Evolutionary conservation across 1,284 basidiomycete genomes (phyloP).

Genomic region (Trichosporon asahii): DNA sequence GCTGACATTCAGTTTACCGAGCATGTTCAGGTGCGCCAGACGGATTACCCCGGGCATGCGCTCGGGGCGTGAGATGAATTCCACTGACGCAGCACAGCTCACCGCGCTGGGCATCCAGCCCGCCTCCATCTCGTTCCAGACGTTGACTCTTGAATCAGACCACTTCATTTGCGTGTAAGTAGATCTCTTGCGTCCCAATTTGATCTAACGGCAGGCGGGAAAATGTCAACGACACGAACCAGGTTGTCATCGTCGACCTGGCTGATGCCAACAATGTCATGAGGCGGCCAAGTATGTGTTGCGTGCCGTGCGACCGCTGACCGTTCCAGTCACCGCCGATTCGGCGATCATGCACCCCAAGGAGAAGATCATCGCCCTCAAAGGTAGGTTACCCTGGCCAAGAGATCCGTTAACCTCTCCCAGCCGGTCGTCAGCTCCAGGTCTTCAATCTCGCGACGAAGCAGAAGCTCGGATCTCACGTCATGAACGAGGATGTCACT

Average conservation of each 20-base stretch:
- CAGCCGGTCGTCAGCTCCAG: conserved; percentile 90
- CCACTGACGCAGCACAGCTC: conserved; percentile 60
- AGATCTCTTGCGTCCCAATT: not conserved
- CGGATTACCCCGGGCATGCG: not conserved
- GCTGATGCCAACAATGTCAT: conserved; percentile 93
- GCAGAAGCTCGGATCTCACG: conserved; percentile 94
- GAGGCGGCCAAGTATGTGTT: conserved; percentile 69
- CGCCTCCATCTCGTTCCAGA: conserved; percentile 95
- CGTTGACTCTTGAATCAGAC: conserved; percentile 92
- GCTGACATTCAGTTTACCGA: conserved; percentile 50
- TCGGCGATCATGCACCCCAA: conserved; percentile 98
- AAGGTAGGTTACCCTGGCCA: conserved; percentile 61
- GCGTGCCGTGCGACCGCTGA: not conserved
- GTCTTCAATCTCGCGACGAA: conserved; percentile 98
- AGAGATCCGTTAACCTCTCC: conserved; percentile 6
- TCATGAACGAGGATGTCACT: conserved; percentile 88
- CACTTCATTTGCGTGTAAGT: conserved; percentile 78
- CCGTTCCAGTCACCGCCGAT: conserved; percentile 71
- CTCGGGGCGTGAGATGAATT: not conserved
- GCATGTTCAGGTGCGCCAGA: conserved; percentile 51
- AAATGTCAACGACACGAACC: conserved; percentile 67
- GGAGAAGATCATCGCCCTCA: conserved; percentile 95
- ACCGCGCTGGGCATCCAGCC: conserved; percentile 95
- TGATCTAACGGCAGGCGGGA: conserved; percentile 34
- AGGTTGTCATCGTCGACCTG: conserved; percentile 96